phyloP scores from a whole-genome alignment of 176 grass and related monocot genomes.

The Eleusine coracana region DNA sequence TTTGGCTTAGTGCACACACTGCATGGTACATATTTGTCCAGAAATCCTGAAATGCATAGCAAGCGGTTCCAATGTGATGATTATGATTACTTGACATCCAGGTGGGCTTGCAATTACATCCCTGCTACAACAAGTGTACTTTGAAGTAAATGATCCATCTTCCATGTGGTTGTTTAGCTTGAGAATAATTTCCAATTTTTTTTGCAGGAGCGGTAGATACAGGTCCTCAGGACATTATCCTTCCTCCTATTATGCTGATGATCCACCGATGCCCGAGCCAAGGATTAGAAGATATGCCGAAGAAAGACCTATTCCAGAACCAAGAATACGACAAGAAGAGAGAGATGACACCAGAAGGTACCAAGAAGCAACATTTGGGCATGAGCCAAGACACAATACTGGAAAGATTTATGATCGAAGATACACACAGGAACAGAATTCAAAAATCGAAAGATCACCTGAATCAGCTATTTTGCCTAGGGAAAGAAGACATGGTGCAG shows the following conservation, averaged over 20 bases:
- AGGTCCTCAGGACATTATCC: conserved; percentile 36
- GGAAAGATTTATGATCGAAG: conserved; percentile 47
- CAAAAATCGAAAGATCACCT: conserved; percentile 37
- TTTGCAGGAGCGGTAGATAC: conserved; percentile 60
- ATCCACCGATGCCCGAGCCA: conserved; percentile 46
- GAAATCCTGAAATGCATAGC: conserved; percentile 39
- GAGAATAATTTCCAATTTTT: conserved; percentile 21
- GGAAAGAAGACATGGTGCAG: conserved; percentile 46
- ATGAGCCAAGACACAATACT: conserved; percentile 36
- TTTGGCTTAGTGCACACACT: conserved; percentile 48
- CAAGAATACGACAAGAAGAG: conserved; percentile 23
- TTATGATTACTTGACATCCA: conserved; percentile 47
- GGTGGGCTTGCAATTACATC: conserved; percentile 40
- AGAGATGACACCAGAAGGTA: conserved; percentile 15
- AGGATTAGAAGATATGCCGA: conserved; percentile 50
- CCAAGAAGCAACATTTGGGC: conserved; percentile 19
- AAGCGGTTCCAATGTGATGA: conserved; percentile 43
- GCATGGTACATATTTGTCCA: conserved; percentile 46
- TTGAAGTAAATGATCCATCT: conserved; percentile 1
- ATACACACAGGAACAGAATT: conserved; percentile 38
- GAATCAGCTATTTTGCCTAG: conserved; percentile 39
- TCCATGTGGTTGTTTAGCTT: conserved; percentile 34
- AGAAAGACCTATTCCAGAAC: conserved; percentile 35
- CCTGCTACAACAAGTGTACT: background rate
- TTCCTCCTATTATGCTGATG: conserved; percentile 46